Evolutionary conservation across 441 rosid species (phyloP).

Genomic region (Cnidoscolus chayamansa): DNA sequence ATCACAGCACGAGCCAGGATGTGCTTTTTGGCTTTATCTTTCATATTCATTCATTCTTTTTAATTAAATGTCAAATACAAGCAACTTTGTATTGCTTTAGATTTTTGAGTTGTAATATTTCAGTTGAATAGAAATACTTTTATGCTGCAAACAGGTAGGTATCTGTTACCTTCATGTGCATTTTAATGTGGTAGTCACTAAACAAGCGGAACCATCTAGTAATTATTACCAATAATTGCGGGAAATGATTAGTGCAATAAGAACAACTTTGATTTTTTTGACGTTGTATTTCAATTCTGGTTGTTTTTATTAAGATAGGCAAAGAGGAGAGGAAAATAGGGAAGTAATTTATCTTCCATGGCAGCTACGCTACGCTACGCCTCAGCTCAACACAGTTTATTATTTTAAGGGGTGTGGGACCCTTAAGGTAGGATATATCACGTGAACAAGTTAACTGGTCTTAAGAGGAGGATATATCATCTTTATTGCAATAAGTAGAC

Average conservation of each 20-base stretch:
- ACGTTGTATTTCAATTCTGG: no score
- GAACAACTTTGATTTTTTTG: no score
- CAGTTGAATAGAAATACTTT: background rate
- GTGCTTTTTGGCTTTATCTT: background rate
- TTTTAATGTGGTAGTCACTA: background rate
- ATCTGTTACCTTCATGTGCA: slow-evolving; percentile 8
- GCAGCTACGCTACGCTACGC: background rate
- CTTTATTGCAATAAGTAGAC: background rate
- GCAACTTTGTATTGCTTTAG: no score
- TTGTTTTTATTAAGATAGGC: no score
- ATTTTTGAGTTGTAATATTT: no score
- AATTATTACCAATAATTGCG: no score
- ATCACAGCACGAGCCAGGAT: background rate
- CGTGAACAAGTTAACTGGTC: no score
- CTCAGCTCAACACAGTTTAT: background rate
- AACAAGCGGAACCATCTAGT: no score
- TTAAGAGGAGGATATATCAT: no score
- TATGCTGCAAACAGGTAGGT: background rate
- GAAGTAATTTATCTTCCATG: background rate
- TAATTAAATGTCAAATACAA: background rate
- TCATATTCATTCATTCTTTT: background rate
- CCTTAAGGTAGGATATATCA: no score
- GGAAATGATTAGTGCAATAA: no score
- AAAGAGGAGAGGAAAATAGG: no score
- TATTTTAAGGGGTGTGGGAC: background rate